A percentile compares a stretch with the other conserved stretches of the same genome.
phyloP scores from a whole-genome alignment of 2,329 filamentous ascomycete genomes.

The Xylariaceae sp. region DNA sequence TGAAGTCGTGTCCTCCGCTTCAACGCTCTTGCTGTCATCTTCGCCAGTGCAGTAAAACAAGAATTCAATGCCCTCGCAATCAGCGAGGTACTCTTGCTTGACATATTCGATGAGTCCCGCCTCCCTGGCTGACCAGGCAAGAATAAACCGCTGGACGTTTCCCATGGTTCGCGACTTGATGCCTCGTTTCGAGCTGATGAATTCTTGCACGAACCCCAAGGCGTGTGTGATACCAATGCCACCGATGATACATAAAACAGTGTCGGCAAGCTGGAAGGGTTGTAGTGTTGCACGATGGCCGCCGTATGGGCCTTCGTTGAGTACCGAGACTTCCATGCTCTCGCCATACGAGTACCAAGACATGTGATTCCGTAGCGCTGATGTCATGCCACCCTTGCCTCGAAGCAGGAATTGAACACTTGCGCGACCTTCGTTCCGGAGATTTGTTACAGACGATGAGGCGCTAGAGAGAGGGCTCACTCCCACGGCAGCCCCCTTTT shows the following conservation, averaged over 20 bases:
- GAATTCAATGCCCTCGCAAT: slow-evolving; percentile 11
- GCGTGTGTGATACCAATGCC: slow-evolving; percentile 18
- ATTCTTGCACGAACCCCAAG: slow-evolving; percentile 21
- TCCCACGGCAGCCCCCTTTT: background rate
- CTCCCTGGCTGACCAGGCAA: slow-evolving; percentile 25
- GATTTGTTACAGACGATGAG: too few species aligned
- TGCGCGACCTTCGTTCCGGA: too few species aligned
- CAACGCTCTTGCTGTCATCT: background rate
- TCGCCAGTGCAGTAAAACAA: slow-evolving; percentile 16
- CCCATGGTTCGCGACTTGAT: slow-evolving; percentile 13
- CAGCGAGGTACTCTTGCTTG: slow-evolving; percentile 14
- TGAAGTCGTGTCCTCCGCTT: background rate
- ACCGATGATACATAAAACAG: slow-evolving; percentile 17
- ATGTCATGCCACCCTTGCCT: slow-evolving; percentile 15
- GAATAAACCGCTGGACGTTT: slow-evolving; percentile 19
- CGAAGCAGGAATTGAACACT: slow-evolving; percentile 11
- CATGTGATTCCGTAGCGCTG: slow-evolving; percentile 6
- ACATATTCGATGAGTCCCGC: slow-evolving; percentile 22
- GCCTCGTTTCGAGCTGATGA: slow-evolving; percentile 2
- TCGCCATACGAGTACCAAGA: background rate
- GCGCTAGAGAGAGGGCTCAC: too few species aligned
- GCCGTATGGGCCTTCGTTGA: slow-evolving; percentile 17
- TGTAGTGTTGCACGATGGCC: slow-evolving; percentile 14
- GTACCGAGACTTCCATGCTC: slow-evolving; percentile 10
- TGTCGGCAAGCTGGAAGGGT: slow-evolving; percentile 11